Evolutionary conservation across 2,329 filamentous ascomycete genomes (phyloP), one percentile per base, ranked within the genome.

Genomic region (Torrubiellomyces zombiae): DNA sequence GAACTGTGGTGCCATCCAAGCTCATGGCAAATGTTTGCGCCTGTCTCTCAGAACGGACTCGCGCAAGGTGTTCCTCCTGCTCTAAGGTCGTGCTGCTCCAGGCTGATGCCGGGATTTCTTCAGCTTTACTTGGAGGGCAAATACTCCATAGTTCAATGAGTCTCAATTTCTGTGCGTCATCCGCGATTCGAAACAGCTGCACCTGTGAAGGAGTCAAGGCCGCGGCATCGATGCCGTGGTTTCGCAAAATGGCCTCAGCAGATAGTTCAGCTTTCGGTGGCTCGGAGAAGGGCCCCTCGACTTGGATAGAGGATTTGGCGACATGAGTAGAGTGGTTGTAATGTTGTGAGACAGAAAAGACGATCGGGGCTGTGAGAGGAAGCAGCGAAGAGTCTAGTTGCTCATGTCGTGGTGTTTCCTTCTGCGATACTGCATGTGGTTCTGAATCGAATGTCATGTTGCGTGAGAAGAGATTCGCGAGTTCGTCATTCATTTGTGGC

Each of bases 71-170:
- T 46, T 70, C 56, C 42, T 75, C 65, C 28, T 71, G 60, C 36
- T 67, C 60, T 11, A 71, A 38, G 1, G 55, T 61, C 1, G 63
- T 67, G 39, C 46, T 59, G 32, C 48, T 58, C 60, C 60, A 65
- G 4, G 63, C 59, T 7, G 69, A 44, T 7, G 58, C 52, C 3
- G 60, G 55, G 34, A 68, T 66, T 27, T 65, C 61, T 24, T 55
- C 57, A 30, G 48, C 55, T 32, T 64, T 67, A 20, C 59, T 64
- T 0, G 77, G 78, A 13, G 79, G 79, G 29, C 71, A 80, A 36
- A 85, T 81, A 30, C 70, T 73, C 83, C 83, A 93, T 10, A 92
- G 68, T 46, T 92, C 76, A 19, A 92, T 60, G 10, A 93, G 61
- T 13, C 80, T 69, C 29, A 73, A 54, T 40, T 75, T 70, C 48